These are phyloP conservation scores for Pilasporangium apinafurcum DNA, from an alignment of 352 stramenopile species.

Conservation along the genomic window DNA sequence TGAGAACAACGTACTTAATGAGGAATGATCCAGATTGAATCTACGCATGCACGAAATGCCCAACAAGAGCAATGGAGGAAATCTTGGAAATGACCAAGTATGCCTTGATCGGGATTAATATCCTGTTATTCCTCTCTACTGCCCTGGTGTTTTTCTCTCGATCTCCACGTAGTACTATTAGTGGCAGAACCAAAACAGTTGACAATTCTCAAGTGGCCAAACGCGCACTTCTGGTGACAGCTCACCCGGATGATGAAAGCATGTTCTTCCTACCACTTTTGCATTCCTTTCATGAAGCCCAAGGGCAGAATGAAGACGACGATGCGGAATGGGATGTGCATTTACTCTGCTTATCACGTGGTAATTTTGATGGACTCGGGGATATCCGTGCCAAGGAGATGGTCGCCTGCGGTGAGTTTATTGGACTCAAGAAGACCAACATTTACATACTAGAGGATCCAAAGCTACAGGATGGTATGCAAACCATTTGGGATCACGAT, in stretches of 20 bases:
- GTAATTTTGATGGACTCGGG: constrained; percentile 91
- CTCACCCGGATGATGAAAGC: constrained; percentile 96
- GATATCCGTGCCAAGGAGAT: constrained; percentile 83
- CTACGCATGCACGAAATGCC: too few species aligned
- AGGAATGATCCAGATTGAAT: too few species aligned
- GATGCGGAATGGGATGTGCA: constrained; percentile 47
- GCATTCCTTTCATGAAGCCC: constrained; percentile 37
- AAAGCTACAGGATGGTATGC: constrained; percentile 84
- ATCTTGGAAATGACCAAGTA: constrained; percentile 54
- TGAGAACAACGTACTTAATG: too few species aligned
- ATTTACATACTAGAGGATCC: constrained; percentile 74
- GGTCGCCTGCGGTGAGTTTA: constrained; percentile 28
- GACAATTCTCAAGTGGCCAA: constrained; percentile 14
- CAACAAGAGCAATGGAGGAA: too few species aligned
- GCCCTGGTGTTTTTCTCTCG: constrained; percentile 16
- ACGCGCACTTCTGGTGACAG: constrained; percentile 81
- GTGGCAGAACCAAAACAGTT: not conserved
- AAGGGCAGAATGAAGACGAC: constrained; percentile 8
- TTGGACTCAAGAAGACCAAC: constrained; percentile 36
- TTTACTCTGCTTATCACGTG: constrained; percentile 88
- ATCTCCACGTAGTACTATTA: constrained; percentile 1
- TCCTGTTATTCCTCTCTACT: constrained; percentile 46
- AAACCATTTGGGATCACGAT: constrained; percentile 55
- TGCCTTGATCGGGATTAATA: constrained; percentile 48
- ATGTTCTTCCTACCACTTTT: constrained; percentile 96